Conservation (phyloP, 768 basidiomycete genomes). For the Termitomyces sp. region DNA sequence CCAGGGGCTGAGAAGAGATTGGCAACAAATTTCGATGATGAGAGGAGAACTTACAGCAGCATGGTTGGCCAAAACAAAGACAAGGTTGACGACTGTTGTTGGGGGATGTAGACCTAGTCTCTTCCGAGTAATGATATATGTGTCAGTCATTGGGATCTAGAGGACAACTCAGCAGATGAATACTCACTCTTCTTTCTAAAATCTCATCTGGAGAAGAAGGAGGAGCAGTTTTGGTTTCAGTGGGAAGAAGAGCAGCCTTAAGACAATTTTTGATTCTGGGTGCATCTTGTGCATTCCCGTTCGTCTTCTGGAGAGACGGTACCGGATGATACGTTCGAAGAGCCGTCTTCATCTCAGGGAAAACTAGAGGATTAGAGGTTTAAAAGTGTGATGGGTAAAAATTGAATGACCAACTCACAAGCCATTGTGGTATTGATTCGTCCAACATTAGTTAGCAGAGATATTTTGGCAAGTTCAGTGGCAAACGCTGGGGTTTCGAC, state of each 20-base stretch:
- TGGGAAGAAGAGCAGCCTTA: slow-evolving; percentile 57
- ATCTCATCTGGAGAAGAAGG: slow-evolving; percentile 77
- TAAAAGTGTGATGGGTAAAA: slow-evolving; percentile 7
- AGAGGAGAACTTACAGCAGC: slow-evolving; percentile 49
- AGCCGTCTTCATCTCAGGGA: slow-evolving; percentile 80
- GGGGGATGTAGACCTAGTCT: slow-evolving; percentile 61
- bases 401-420: slow-evolving; percentile 38
- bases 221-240: slow-evolving; percentile 57
- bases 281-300: slow-evolving; percentile 71
- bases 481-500: slow-evolving; percentile 73
- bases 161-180: not conserved
- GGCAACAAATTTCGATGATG: slow-evolving; percentile 2
- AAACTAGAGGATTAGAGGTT: slow-evolving; percentile 44
- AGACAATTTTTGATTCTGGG: slow-evolving; percentile 74
- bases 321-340: slow-evolving; percentile 77
- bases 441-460: slow-evolving; percentile 83
- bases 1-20: slow-evolving; percentile 41
- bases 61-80: slow-evolving; percentile 77
- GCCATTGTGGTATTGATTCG: slow-evolving; percentile 92
- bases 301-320: slow-evolving; percentile 62
- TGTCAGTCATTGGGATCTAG: slow-evolving; percentile 4
- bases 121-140: slow-evolving; percentile 25
- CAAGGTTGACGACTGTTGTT: slow-evolving; percentile 63
- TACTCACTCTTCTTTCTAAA: slow-evolving; percentile 55
- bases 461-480: slow-evolving; percentile 76